phyloP scores from a whole-genome alignment of 352 stramenopile genomes.

The Globisporangium lucens region DNA sequence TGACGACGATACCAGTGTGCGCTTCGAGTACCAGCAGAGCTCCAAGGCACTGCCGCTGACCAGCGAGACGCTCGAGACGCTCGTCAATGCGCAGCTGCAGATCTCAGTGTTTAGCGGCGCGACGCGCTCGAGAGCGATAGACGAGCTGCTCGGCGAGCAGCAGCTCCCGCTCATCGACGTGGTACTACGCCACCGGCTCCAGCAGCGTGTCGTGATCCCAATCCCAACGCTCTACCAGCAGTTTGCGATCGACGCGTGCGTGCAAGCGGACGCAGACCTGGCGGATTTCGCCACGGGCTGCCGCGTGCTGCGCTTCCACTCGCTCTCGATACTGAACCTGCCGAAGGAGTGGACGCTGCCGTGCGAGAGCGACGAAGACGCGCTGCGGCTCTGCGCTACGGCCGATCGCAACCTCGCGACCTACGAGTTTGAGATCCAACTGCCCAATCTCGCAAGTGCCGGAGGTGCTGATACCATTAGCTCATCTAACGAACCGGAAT shows the following conservation, averaged over 20 bases:
- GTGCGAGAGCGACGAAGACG: constrained; percentile 48
- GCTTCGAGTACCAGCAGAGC: constrained; percentile 47
- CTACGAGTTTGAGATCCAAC: constrained; percentile 51
- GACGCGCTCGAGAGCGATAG: constrained; percentile 24
- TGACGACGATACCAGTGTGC: not conserved
- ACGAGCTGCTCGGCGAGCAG: constrained; percentile 35
- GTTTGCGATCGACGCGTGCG: constrained; percentile 32
- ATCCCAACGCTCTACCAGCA: constrained; percentile 13
- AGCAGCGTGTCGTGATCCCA: constrained; percentile 23
- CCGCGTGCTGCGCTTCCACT: constrained; percentile 39
- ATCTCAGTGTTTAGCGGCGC: constrained; percentile 41
- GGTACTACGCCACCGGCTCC: constrained; percentile 23
- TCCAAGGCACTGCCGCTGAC: constrained; percentile 39
- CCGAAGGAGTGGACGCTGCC: constrained; percentile 46
- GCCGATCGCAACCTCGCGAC: constrained; percentile 36
- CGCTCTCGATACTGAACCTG: constrained; percentile 31
- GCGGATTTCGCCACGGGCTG: constrained; percentile 42
- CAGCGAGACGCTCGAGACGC: constrained; percentile 29
- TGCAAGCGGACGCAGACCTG: constrained; percentile 50
- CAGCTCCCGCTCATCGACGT: constrained; percentile 32
- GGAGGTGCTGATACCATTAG: not conserved
- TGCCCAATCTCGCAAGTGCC: constrained; percentile 25
- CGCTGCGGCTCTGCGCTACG: constrained; percentile 29
- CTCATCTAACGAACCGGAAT: not conserved
- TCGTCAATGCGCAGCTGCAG: constrained; percentile 34